A percentile compares a stretch with the other conserved stretches of the same genome.
These are phyloP conservation scores for Prosopis cineraria DNA, from an alignment of 306 rosid species.

Conservation along the genomic window DNA sequence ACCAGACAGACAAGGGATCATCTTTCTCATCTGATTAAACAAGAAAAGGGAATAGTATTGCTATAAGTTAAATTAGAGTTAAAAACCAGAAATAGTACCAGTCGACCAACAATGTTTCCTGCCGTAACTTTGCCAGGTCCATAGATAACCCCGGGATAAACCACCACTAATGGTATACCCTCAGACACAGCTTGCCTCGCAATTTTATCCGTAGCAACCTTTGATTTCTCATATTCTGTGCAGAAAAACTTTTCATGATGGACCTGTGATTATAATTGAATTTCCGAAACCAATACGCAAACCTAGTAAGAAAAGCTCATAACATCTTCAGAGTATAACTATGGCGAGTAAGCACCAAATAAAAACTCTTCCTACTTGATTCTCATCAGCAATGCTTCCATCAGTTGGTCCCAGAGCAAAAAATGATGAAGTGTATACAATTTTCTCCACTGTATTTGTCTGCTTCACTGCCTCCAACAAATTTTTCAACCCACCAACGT, in stretches of 20 bases:
- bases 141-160: slow-evolving; percentile 92
- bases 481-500: slow-evolving; percentile 73
- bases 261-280: slow-evolving; percentile 42
- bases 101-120: slow-evolving; percentile 69
- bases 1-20: not conserved
- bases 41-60: not conserved
- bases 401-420: slow-evolving; percentile 83
- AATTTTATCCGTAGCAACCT: slow-evolving; percentile 69
- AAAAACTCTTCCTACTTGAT: slow-evolving; percentile 46
- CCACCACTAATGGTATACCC: slow-evolving; percentile 62
- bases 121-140: slow-evolving; percentile 89
- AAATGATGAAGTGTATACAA: slow-evolving; percentile 81
- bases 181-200: slow-evolving; percentile 71
- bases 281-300: slow-evolving; percentile 2
- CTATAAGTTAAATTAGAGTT: not conserved
- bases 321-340: too few relatives aligned
- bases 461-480: slow-evolving; percentile 69
- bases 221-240: slow-evolving; percentile 93
- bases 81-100: slow-evolving; percentile 49
- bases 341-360: too few relatives aligned
- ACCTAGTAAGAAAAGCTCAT: not conserved
- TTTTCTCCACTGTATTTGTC: slow-evolving; percentile 64
- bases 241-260: slow-evolving; percentile 79
- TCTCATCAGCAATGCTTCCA: slow-evolving; percentile 67
- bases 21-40: not conserved